Evolutionary conservation across 2,329 filamentous ascomycete species (phyloP).

Genomic region (Fusarium sp.): DNA sequence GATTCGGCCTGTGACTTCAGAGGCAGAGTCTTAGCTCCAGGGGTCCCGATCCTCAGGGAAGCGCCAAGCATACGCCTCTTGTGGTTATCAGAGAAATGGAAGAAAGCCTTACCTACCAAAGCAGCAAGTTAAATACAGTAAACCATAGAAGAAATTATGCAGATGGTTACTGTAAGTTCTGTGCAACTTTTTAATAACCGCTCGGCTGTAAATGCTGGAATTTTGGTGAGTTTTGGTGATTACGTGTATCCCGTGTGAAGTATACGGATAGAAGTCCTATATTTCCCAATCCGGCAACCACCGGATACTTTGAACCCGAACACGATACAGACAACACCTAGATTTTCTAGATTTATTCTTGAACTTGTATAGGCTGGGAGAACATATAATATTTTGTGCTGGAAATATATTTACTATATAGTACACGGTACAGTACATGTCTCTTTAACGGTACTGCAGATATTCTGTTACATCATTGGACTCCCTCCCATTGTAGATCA

Average conservation of each 20-base stretch:
- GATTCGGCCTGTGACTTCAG: background rate
- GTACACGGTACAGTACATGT: too few relatives aligned
- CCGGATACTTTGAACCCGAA: background rate
- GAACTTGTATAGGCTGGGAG: too few relatives aligned
- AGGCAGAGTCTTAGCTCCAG: constrained; percentile 4
- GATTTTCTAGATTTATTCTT: background rate
- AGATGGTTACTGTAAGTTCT: background rate
- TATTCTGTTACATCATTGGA: background rate
- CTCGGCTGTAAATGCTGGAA: background rate
- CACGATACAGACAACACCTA: background rate
- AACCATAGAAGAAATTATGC: background rate
- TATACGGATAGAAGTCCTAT: background rate
- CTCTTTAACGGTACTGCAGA: background rate
- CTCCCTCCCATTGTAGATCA: constrained; percentile 10
- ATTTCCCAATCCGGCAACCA: constrained; percentile 19
- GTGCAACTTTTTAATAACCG: background rate
- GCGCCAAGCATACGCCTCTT: background rate
- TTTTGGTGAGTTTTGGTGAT: constrained; percentile 9
- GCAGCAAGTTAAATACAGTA: background rate
- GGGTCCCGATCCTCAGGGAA: constrained; percentile 3
- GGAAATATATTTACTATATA: too few relatives aligned
- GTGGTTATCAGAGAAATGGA: background rate
- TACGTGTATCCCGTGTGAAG: constrained; percentile 11
- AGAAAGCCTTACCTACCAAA: background rate
- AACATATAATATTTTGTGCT: background rate